Percentiles rank a stretch among this genome's conserved stretches.
phyloP scores from a whole-genome alignment of 306 rosid species.

The Rosa rugosa region DNA sequence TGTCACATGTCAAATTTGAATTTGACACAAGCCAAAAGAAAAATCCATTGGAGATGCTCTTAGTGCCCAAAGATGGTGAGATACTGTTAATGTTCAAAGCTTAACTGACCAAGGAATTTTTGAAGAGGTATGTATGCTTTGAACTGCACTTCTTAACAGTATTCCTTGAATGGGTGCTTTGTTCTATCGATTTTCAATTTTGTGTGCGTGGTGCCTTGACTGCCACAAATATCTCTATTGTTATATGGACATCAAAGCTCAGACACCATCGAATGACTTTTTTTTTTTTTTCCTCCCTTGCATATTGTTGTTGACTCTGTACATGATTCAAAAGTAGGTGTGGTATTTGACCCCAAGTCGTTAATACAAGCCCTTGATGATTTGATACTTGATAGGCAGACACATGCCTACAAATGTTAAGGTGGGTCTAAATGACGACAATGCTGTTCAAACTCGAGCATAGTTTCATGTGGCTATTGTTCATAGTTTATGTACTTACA shows the following conservation, averaged over 20 bases:
- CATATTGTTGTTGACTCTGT: constrained; percentile 71
- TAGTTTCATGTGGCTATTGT: too few species aligned
- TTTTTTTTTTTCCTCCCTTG: not conserved
- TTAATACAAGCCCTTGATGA: constrained; percentile 63
- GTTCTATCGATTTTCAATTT: not conserved
- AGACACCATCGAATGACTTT: constrained; percentile 6
- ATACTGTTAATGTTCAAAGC: constrained; percentile 54
- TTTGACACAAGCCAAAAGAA: too few species aligned
- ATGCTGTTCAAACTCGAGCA: too few species aligned
- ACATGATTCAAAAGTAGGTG: constrained; percentile 73
- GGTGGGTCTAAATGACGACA: too few species aligned
- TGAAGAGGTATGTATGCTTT: constrained; percentile 66
- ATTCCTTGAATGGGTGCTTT: not conserved
- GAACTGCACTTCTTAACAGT: constrained; percentile 10
- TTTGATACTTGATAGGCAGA: constrained; percentile 56
- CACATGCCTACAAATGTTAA: constrained; percentile 32
- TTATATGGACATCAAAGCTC: not conserved
- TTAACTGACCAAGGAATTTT: constrained; percentile 73
- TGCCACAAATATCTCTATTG: not conserved
- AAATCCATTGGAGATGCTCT: too few species aligned
- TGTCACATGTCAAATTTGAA: too few species aligned
- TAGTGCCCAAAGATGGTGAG: constrained; percentile 68
- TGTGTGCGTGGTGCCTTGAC: not conserved
- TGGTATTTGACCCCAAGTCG: constrained; percentile 67
- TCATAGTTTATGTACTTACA: too few species aligned